Base-by-base conservation (phyloP, 345 rosid species). In the Acer negundo region DNA sequence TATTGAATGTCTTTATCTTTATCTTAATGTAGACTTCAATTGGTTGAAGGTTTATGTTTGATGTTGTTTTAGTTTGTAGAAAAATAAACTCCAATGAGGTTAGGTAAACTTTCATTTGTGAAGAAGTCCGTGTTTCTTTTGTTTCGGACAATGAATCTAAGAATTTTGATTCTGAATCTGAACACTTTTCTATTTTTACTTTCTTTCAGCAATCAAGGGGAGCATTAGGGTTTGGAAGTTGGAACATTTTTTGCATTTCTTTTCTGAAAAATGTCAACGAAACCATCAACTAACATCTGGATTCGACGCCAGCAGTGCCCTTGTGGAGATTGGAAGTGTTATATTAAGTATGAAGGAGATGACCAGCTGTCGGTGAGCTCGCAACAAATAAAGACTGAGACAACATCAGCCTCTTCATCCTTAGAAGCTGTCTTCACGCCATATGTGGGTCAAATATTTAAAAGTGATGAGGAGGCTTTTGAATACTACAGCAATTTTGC, bases 301-400 rank as follows among this genome's bases (percentile, higher is more conserved):
- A 93, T 93, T 82, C 90, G 89, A 70, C 88, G 89, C 24, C 99
- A 93, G 74, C 97, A 95, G 71, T 95, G 99, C 77, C 94, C 95
- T 3, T 95, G 99, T 75, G 97, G 98, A 74, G 97, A 95, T 82
- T 92, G 98, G 98, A 95, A 95, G 73, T 95, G 99, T 69, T 93
- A 85, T 24, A 80, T 91, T 67, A 87, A 81, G 75, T 73, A 84
- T 70, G 95, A 93, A 53, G 93, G 93, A 77, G 93, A 93, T 73
- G 88, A 84, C 81, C 93, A 88, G 82, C 80, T 84, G 62, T 78
- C 85, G 7, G 72, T 82, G 44, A 87, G 66, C 81, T 80, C 86
- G 64, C 89, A 86, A 66, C 76, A 81, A 22, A 75, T 86, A n/a
- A 93, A 88, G 77, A 88, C 64, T 63, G 95, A 93, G 80, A 77